Evolutionary conservation across 331 rosid genomes (phyloP).

Genomic region (Malus hybrid): DNA sequence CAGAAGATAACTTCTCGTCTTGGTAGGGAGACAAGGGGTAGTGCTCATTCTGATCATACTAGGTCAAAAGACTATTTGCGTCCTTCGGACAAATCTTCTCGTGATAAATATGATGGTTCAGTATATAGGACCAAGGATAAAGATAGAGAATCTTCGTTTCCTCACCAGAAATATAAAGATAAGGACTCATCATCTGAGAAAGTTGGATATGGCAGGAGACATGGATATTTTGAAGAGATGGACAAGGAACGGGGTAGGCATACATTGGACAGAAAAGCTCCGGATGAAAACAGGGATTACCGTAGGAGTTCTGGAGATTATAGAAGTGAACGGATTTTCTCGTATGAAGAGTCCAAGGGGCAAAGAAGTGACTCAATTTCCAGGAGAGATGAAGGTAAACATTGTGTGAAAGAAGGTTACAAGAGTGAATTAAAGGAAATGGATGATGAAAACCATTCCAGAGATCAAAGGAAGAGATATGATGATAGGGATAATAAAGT

Average conservation of each 20-base stretch:
- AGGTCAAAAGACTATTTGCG: conserved; percentile 47
- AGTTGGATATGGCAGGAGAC: conserved; percentile 54
- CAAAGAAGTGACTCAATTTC: conserved; percentile 32
- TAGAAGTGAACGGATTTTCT: conserved; percentile 37
- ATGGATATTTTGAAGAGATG: conserved; percentile 31
- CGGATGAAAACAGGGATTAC: conserved; percentile 53
- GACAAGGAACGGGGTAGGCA: conserved; percentile 53
- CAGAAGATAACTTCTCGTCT: conserved; percentile 47
- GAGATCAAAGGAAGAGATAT: conserved; percentile 35
- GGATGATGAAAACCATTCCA: conserved; percentile 29
- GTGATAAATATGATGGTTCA: conserved; percentile 53
- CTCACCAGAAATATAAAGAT: conserved; percentile 36
- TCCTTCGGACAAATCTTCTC: conserved; percentile 42
- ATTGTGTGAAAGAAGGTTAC: conserved; percentile 38
- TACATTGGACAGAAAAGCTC: conserved; percentile 41
- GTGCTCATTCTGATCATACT: conserved; percentile 25
- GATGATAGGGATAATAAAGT: conserved; percentile 30
- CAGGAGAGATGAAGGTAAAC: conserved; percentile 30
- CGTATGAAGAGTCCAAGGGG: conserved; percentile 45
- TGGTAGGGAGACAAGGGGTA: conserved; percentile 48
- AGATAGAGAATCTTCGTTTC: conserved; percentile 11
- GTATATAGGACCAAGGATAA: conserved; percentile 52
- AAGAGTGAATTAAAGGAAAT: conserved; percentile 42
- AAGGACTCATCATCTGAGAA: conserved; percentile 46
- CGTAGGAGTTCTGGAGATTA: conserved; percentile 50